Base-by-base conservation (phyloP, 1,284 basidiomycete species). In the Apiotrichum mycotoxinovorans region DNA sequence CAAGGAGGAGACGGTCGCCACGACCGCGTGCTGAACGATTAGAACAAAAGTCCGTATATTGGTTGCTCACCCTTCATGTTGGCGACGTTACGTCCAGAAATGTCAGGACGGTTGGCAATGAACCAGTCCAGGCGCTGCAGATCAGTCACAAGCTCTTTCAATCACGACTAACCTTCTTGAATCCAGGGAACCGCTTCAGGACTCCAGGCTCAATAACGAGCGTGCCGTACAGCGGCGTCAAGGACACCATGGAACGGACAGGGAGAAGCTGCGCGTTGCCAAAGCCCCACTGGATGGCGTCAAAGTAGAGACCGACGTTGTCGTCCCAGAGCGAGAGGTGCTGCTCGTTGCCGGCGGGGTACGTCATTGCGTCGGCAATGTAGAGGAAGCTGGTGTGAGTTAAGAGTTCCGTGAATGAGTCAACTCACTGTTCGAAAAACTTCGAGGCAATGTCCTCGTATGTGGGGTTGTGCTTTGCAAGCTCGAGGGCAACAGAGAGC, bases 391-490 rank as follows among this genome's bases (percentile, higher is more conserved):
- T 30, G 5, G 5, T 30, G 30, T 30, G 12, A 30, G 30, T 12
- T 30, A 12, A 30, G 7, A 30, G 12, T n/a, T 7, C 30, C 7
- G 30, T 12, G 12, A 30, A 12, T 30, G 5, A 30, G n/a, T n/a
- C 30, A 30, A 30, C 30, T 30, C 30, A 30, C 30, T 95, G 91
- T 86, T 94, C 77, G 43, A 79, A 79, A 74, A 79, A 79, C 71
- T 98, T 98, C 60, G 92, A 96, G n/a, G 95, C 95, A 63, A 98
- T 98, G 75, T 98, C 95, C 79, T 98, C 95, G 74, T 98, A 98
- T 2, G 92, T 91, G 3, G 87, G 82, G 73, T 98, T 98, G 78
- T 98, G 93, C 80, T 98, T 97, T 51, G 95, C 95, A 37, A 98
- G 81, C 77, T 98, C 95, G 49, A 98, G 84, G 0, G 95, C 93